These are phyloP conservation scores for Rubus parviflorus DNA, from an alignment of 306 rosid genomes.

Conservation along the genomic window DNA sequence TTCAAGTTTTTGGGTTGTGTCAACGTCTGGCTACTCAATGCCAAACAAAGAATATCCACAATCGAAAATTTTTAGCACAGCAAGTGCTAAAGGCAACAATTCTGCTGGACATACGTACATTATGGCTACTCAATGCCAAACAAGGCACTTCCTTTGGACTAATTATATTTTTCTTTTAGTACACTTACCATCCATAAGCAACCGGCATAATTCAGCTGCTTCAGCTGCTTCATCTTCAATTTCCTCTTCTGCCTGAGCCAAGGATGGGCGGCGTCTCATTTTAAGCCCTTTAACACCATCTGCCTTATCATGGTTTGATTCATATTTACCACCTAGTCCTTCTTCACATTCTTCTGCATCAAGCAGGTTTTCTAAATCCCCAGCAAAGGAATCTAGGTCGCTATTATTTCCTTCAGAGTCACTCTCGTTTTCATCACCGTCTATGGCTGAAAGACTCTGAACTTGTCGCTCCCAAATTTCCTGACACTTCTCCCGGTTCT, in stretches of 20 bases:
- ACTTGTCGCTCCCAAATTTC: constrained; percentile 96
- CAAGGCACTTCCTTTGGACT: neutral
- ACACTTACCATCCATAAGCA: constrained; percentile 89
- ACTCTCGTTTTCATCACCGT: constrained; percentile 83
- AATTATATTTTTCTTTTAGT: neutral
- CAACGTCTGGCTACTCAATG: neutral
- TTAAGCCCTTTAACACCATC: constrained; percentile 88
- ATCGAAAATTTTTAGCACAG: neutral
- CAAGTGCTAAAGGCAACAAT: neutral
- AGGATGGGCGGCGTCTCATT: constrained; percentile 83
- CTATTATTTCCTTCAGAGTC: constrained; percentile 95
- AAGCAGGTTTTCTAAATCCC: constrained; percentile 94
- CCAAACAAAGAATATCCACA: neutral
- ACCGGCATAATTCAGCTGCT: constrained; percentile 82
- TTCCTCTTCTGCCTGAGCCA: constrained; percentile 92
- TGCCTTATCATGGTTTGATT: constrained; percentile 66
- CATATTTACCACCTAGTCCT: constrained; percentile 65
- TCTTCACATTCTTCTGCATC: constrained; percentile 97
- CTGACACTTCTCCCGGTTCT: constrained; percentile 96
- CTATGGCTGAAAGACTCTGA: constrained; percentile 74
- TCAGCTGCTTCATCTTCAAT: constrained; percentile 90
- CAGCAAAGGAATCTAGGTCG: constrained; percentile 97
- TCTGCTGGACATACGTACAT: neutral
- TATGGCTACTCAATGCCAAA: neutral
- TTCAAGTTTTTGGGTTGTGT: neutral